Conservation (phyloP, 1,284 basidiomycete species). For the Irpex rosettiformis region DNA sequence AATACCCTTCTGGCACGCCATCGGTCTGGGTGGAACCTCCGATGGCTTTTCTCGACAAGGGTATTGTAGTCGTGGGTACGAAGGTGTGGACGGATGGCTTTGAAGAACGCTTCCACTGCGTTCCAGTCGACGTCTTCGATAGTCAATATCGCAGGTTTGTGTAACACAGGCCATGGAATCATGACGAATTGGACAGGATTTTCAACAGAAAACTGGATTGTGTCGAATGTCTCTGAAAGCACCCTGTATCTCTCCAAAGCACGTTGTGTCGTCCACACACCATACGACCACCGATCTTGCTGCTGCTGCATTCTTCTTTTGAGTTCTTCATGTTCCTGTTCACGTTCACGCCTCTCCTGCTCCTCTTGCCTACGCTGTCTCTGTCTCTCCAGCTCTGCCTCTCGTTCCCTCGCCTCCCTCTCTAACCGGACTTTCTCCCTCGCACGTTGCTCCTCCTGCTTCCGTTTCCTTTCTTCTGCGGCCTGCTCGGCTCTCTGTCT, state of each 20-base stretch:
- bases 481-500: constrained; percentile 15
- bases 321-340: constrained; percentile 24
- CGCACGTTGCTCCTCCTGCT: constrained; percentile 31
- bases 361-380: constrained; percentile 29
- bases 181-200: constrained; percentile 52
- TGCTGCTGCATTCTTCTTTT: constrained; percentile 30
- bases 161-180: constrained; percentile 71
- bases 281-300: constrained; percentile 47
- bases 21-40: constrained; percentile 65
- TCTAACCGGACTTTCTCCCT: constrained; percentile 37
- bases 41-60: constrained; percentile 66
- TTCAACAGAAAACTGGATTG: constrained; percentile 46
- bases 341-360: constrained; percentile 18
- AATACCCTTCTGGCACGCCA: constrained; percentile 57
- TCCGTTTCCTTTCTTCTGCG: constrained; percentile 36
- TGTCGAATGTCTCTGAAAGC: constrained; percentile 60
- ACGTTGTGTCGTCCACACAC: constrained; percentile 53
- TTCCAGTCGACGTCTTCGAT: constrained; percentile 67
- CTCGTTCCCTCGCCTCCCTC: constrained; percentile 39
- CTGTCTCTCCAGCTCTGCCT: constrained; percentile 40
- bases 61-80: constrained; percentile 54
- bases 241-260: constrained; percentile 64
- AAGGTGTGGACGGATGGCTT: constrained; percentile 45
- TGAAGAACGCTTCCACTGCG: constrained; percentile 69
- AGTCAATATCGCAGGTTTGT: constrained; percentile 43